phyloP scores from a whole-genome alignment of 2,329 filamentous ascomycete genomes.

The Cladophialophora exuberans region DNA sequence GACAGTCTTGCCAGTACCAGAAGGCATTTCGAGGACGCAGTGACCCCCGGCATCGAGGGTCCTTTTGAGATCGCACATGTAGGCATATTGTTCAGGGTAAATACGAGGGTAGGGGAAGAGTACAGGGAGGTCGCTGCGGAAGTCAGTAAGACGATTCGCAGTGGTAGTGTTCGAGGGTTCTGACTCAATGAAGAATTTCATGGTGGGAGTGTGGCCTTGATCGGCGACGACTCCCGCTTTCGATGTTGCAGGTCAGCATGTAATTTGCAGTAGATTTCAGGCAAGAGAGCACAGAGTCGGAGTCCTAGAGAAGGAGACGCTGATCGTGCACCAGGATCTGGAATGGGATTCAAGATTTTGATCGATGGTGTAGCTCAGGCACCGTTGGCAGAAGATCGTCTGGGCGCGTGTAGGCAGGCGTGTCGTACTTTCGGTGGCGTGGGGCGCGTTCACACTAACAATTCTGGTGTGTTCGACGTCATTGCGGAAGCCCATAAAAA shows the following conservation, averaged over 20 bases:
- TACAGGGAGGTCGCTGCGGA: constrained; percentile 64
- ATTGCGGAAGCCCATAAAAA: not conserved
- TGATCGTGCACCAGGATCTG: too few species aligned
- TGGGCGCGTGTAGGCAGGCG: too few species aligned
- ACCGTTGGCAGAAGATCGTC: too few species aligned
- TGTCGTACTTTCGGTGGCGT: not conserved
- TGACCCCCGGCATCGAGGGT: constrained; percentile 94
- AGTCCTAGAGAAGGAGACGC: not conserved
- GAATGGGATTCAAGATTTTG: too few species aligned
- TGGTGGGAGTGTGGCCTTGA: constrained; percentile 45
- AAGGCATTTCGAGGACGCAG: constrained; percentile 98
- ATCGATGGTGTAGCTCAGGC: too few species aligned
- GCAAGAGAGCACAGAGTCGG: not conserved
- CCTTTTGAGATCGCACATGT: constrained; percentile 83
- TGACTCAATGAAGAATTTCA: constrained; percentile 80
- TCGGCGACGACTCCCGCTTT: constrained; percentile 9
- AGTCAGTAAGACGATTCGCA: constrained; percentile 19
- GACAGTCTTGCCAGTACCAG: constrained; percentile 95
- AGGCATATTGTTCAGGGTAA: constrained; percentile 74
- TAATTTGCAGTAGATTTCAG: not conserved
- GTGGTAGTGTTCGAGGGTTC: constrained; percentile 26
- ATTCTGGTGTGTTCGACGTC: constrained; percentile 11
- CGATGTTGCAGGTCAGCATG: too few species aligned
- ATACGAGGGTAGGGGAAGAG: constrained; percentile 76
- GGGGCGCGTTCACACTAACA: too few species aligned